Evolutionary conservation across 495 filamentous ascomycete genomes (phyloP).

Genomic region (Penicillium egyptiacum): DNA sequence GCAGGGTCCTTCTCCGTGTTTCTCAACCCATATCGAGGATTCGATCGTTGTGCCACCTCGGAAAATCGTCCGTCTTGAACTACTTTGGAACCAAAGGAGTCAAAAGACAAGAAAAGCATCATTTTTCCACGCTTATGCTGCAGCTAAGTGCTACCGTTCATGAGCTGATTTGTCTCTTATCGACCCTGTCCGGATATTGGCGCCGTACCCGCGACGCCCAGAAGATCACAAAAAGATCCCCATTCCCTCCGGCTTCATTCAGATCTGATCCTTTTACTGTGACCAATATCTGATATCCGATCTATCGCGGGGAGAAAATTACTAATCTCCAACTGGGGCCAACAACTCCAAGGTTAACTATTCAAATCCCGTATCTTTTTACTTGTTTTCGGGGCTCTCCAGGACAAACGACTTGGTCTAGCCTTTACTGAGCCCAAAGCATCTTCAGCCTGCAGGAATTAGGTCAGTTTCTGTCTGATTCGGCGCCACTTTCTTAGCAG

Average conservation of each 20-base stretch:
- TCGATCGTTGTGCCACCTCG: slow-evolving; percentile 29
- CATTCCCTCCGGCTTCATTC: slow-evolving; percentile 8
- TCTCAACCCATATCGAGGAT: slow-evolving; percentile 18
- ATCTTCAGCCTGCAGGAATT: slow-evolving; percentile 8
- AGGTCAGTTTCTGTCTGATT: slow-evolving; percentile 3
- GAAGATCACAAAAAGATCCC: slow-evolving; percentile 23
- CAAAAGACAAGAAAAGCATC: slow-evolving; percentile 1
- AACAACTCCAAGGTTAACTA: neutral
- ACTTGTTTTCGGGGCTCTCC: slow-evolving; percentile 3
- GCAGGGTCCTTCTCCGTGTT: slow-evolving; percentile 23
- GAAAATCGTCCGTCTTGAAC: slow-evolving; percentile 20
- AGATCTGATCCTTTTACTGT: slow-evolving; percentile 14
- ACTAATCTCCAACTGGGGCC: neutral
- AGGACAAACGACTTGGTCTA: slow-evolving; percentile 3
- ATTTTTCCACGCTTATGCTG: neutral
- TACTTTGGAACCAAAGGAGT: slow-evolving; percentile 7
- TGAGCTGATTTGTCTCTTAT: slow-evolving; percentile 20
- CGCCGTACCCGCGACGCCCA: slow-evolving; percentile 24
- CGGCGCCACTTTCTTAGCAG: slow-evolving; percentile 13
- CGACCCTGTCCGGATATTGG: slow-evolving; percentile 9
- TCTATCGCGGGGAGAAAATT: slow-evolving; percentile 3
- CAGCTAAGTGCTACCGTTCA: slow-evolving; percentile 11
- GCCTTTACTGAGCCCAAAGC: slow-evolving; percentile 6
- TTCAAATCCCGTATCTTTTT: neutral
- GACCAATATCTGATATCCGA: slow-evolving; percentile 12